Base-by-base conservation (phyloP, 1,284 basidiomycete genomes). In the Malassezia psittaci region DNA sequence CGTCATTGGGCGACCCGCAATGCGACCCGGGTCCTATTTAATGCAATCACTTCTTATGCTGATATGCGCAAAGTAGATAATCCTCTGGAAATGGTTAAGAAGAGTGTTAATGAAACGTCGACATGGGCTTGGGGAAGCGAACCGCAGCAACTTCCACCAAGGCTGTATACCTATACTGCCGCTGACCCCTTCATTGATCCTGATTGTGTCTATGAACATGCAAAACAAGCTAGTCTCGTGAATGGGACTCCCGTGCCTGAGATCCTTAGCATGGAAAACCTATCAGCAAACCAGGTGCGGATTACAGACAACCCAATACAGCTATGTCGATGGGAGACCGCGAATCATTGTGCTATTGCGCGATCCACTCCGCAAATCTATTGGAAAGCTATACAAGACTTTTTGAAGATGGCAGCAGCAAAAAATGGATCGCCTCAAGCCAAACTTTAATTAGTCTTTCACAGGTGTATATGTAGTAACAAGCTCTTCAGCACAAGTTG, bases 401-500 rank as follows among this genome's bases (percentile, higher is more conserved):
- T 57, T 11, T 12, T 52, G 6, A 18, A 29, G 24, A 11, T 16
- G 24, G 43, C 12, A 15, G 43, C 34, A 13, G 43, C 43, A 5
- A 16, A 15, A 6, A 13, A 33, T 15, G 43, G 3, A 13, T 21
- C 41, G 19, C 41, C 41, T 16, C 12, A 9, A 34, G 24, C 24
- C 3, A 45, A 45, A 33, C 18, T n/a, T 34, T 45, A 33, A 12
- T 35, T 57, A 57, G 13, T 57, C 54, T 16, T 57, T 29, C 5
- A 53, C 51, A 8, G 51, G 57, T 3, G 16, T 35, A 21, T 50
- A 54, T 15, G 52, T 64, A 9, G 65, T 69, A 4, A 67, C 66
- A 6, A 68, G 54, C 52, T 72, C 72, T 48, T 74, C 72, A 1
- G 64, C 63, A n/a, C 63, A 63, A 2, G 71, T 72, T 2, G 72